Conservation (phyloP, 2,329 filamentous ascomycete species). For the Chaetomium strumarium region DNA sequence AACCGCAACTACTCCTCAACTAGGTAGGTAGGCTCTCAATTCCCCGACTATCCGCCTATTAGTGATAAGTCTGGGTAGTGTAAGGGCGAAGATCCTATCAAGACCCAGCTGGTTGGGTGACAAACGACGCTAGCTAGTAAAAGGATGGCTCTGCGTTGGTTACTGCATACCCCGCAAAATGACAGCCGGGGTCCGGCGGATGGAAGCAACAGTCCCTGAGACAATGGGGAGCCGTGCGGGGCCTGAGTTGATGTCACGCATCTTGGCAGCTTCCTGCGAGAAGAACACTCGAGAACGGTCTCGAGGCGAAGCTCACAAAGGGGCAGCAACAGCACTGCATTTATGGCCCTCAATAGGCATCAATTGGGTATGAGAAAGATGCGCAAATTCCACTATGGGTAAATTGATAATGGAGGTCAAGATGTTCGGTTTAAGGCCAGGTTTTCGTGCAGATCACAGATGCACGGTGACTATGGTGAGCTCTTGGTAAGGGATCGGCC, state of each 20-base stretch:
- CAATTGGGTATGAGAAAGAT: slow-evolving; percentile 14
- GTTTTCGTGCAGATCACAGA: slow-evolving; percentile 11
- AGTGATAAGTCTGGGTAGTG: not conserved
- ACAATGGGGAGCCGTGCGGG: slow-evolving; percentile 11
- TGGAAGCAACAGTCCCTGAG: slow-evolving; percentile 18
- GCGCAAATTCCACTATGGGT: slow-evolving; percentile 16
- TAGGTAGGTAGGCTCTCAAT: not conserved
- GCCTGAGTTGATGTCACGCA: slow-evolving; percentile 23
- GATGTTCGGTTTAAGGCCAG: not conserved
- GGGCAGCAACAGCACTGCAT: not conserved
- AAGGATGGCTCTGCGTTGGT: slow-evolving; percentile 14
- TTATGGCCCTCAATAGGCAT: slow-evolving; percentile 2
- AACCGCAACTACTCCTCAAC: not conserved
- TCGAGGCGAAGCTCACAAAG: slow-evolving; percentile 6
- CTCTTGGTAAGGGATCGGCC: slow-evolving; percentile 12
- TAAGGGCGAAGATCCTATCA: not conserved
- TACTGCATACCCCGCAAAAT: slow-evolving; percentile 23
- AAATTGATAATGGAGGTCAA: slow-evolving; percentile 14
- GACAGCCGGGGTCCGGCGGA: not conserved
- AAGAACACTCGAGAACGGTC: not conserved
- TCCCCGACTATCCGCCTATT: not conserved
- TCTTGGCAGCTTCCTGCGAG: not conserved
- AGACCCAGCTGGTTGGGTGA: not conserved
- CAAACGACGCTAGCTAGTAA: slow-evolving; percentile 13
- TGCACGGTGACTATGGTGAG: not conserved